Evolutionary conservation across 371 early-diverging fungal species (phyloP).

Genomic region (Mucor racemosus): DNA sequence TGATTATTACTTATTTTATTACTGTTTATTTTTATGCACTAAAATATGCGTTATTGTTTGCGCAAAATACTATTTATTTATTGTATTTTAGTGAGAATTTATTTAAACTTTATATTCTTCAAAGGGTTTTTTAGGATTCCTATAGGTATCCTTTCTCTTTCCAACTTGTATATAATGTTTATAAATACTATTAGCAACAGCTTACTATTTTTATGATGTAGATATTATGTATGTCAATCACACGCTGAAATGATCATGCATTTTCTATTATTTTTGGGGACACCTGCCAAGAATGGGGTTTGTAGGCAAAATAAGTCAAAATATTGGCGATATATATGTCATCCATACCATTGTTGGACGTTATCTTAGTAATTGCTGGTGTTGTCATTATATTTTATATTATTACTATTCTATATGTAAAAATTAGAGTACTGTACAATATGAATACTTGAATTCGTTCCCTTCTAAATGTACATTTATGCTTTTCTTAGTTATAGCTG

Average conservation of each 20-base stretch:
- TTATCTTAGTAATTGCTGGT: too few species aligned
- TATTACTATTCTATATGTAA: too few species aligned
- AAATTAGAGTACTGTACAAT: too few species aligned
- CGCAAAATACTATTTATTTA: neutral
- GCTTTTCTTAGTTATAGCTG: too few species aligned
- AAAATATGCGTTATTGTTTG: neutral
- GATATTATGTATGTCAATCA: neutral
- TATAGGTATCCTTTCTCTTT: neutral
- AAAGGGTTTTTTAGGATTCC: neutral
- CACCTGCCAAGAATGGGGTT: neutral
- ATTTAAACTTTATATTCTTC: too few species aligned
- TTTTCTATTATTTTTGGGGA: neutral
- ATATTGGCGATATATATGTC: too few species aligned
- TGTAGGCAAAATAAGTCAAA: neutral
- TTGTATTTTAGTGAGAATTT: neutral
- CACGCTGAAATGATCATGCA: neutral
- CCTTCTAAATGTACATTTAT: too few species aligned
- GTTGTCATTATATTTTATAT: too few species aligned
- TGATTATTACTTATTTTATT: neutral
- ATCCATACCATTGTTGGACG: too few species aligned
- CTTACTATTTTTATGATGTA: neutral
- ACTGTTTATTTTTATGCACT: neutral
- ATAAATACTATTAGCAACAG: neutral
- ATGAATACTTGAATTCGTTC: too few species aligned
- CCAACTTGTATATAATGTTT: neutral